Conservation (phyloP, 2,329 filamentous ascomycete genomes). For the Simplicillium sp. region DNA sequence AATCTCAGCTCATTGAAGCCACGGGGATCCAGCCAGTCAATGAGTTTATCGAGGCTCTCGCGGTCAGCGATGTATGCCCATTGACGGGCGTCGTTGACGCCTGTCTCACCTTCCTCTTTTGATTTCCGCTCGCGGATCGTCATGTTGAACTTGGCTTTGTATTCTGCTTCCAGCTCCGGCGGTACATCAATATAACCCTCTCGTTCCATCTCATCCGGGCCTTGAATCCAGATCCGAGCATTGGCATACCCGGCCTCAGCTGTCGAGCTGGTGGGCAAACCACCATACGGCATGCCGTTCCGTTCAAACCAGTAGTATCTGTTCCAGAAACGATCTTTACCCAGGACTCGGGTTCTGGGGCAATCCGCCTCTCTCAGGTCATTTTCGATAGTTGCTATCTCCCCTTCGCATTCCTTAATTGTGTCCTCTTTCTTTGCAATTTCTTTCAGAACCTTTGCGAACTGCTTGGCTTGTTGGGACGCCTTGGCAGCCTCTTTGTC, state of each 20-base stretch:
- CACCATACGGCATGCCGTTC: conserved; percentile 93
- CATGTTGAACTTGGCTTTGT: conserved; percentile 67
- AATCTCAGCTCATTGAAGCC: conserved; percentile 81
- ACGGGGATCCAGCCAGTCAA: conserved; percentile 81
- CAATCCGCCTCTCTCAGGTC: conserved; percentile 92
- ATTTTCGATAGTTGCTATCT: conserved; percentile 79
- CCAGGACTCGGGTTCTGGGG: conserved; percentile 77
- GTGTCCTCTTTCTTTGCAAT: conserved; percentile 79
- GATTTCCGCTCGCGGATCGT: conserved; percentile 80
- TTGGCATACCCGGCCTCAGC: conserved; percentile 84
- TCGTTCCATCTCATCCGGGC: conserved; percentile 80
- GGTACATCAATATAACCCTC: conserved; percentile 76
- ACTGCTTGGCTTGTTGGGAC: conserved; percentile 72
- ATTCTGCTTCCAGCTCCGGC: conserved; percentile 62
- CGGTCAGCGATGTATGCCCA: conserved; percentile 90
- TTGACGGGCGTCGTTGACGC: conserved; percentile 65
- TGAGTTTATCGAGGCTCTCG: conserved; percentile 65
- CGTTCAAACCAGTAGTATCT: conserved; percentile 99
- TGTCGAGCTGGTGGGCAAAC: conserved; percentile 80
- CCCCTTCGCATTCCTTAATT: conserved; percentile 73
- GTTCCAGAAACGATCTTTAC: conserved; percentile 96
- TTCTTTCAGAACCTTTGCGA: conserved; percentile 76
- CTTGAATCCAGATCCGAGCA: conserved; percentile 92
- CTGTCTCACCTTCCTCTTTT: conserved; percentile 74
- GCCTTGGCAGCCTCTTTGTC: conserved; percentile 58